Conservation (phyloP, 768 basidiomycete genomes). For the Phylloporus arenicola region DNA sequence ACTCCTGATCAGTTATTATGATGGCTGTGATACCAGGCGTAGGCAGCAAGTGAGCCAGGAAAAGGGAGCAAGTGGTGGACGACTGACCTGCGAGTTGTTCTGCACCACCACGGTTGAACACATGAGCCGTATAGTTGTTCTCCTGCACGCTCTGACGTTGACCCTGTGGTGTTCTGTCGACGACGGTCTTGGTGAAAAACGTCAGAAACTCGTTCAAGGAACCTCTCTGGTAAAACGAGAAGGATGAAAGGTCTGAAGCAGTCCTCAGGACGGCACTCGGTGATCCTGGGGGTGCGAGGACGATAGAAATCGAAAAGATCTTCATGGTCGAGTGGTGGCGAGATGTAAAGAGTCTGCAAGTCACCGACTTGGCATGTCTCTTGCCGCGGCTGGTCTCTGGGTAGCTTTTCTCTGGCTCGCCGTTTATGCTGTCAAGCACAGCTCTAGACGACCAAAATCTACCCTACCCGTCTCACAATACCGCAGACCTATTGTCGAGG, state of each 20-base stretch:
- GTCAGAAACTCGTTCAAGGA: constrained; percentile 88
- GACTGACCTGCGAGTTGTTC: constrained; percentile 77
- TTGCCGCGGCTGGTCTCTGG: constrained; percentile 18
- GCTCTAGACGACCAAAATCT: constrained; percentile 10
- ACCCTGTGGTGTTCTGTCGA: constrained; percentile 78
- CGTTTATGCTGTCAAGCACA: constrained; percentile 23
- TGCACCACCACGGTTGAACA: constrained; percentile 85
- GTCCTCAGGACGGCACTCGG: constrained; percentile 58
- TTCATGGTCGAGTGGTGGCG: constrained; percentile 52
- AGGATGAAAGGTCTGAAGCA: constrained; percentile 79
- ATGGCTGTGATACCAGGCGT: constrained; percentile 49
- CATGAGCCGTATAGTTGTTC: constrained; percentile 89
- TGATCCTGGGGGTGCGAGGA: constrained; percentile 61
- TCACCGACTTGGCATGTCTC: constrained; percentile 13
- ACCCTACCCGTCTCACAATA: constrained; percentile 19
- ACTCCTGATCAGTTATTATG: constrained; percentile 92
- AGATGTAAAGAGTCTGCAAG: not conserved
- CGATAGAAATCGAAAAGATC: constrained; percentile 74
- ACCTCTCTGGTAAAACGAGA: constrained; percentile 90
- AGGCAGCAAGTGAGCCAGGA: constrained; percentile 2
- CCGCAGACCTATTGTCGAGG: constrained; percentile 16
- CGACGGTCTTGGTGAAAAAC: constrained; percentile 91
- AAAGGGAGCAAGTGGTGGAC: not conserved
- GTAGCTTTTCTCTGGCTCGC: constrained; percentile 21
- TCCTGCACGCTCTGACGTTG: constrained; percentile 94